phyloP scores from a whole-genome alignment of 805 yeast species.

The Cyberlindnera mrakii region DNA sequence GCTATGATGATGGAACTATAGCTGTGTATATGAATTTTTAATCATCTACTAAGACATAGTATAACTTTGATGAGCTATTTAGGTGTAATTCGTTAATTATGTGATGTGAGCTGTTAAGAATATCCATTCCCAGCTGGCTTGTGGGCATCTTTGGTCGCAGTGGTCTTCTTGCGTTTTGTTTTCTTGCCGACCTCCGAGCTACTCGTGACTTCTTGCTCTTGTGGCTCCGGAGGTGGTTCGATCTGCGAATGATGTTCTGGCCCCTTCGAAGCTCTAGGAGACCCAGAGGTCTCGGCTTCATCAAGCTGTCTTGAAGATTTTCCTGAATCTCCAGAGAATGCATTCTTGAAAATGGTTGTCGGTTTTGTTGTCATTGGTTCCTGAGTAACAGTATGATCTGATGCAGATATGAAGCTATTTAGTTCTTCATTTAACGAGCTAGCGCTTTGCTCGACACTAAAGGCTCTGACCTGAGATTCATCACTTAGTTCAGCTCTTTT shows the following conservation, averaged over 20 bases:
- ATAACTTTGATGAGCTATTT: neutral
- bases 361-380: constrained; percentile 3
- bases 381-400: constrained; percentile 13
- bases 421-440: constrained; percentile 17
- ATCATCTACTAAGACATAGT: neutral
- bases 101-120: neutral
- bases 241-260: neutral
- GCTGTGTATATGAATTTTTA: constrained; percentile 28
- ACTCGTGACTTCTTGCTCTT: neutral
- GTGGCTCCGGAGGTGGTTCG: neutral
- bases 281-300: neutral
- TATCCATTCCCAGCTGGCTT: constrained; percentile 6
- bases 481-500: constrained; percentile 9
- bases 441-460: constrained; percentile 17
- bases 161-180: constrained; percentile 2
- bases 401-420: constrained; percentile 16
- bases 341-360: neutral
- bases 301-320: constrained; percentile 5
- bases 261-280: neutral
- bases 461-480: neutral
- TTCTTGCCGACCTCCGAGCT: constrained; percentile 5
- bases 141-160: neutral
- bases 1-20: constrained; percentile 51
- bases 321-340: constrained; percentile 3
- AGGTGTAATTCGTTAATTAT: too few relatives aligned